Base-by-base conservation (phyloP, 441 rosid species). In the Adansonia rubrostipa region DNA sequence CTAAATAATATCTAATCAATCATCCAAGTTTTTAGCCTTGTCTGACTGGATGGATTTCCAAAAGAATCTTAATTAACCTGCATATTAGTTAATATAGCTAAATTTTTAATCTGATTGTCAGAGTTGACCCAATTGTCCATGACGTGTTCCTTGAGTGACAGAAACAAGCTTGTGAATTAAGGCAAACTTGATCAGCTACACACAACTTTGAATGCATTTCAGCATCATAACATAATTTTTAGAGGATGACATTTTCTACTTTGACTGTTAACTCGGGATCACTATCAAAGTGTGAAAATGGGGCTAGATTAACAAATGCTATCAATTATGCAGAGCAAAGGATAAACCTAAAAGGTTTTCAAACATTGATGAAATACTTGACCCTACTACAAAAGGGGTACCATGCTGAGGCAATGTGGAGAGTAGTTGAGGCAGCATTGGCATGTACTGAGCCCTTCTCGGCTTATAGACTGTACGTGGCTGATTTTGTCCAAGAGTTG, bases 321-420 rank as follows among this genome's bases (percentile, higher is more conserved):
- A 42, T 42, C 7, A 42, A 42, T 42, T 51, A 51, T 51, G 56
- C 45, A 42, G 45, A 42, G 48, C 48, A 45, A 9, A 3, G 15
- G 57, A 14, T 6, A 53, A 14, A 53, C 57, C 57, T 53, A 53
- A 53, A n/a, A n/a, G 2, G 2, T 53, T 53, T 2, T 15, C 57
- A 53, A 53, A 53, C 36, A 92, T 90, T 10, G 94, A 92, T 40
- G 97, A 92, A 81, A 91, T 91, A 22, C 92, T 92, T 67, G 94
- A 92, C 77, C 94, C 91, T 13, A 86, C 73, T 85, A 82, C 86
- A 71, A 92, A 89, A 76, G 97, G 91, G 84, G 75, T 91, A 90
- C 85, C 94, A 92, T 60, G 90, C 88, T 20, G 94, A 90, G 86
- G 97, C 94, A 36, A 86, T 92, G 90, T 92, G 97, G 94, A 88